These are phyloP conservation scores for Brassica incana DNA, from an alignment of 345 rosid species.

Conservation along the genomic window DNA sequence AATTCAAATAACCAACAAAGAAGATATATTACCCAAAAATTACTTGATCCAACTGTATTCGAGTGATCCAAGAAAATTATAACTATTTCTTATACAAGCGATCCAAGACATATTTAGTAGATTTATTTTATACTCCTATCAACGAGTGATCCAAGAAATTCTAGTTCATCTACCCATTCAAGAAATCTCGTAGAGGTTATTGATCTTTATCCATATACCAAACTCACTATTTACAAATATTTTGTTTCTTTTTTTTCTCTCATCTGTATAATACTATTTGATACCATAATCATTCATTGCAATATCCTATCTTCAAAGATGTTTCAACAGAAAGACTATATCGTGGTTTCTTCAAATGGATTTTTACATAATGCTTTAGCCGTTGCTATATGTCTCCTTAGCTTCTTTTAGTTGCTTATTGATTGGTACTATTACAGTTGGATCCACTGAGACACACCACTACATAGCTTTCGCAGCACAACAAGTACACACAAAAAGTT, in stretches of 20 bases:
- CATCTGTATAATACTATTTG: constrained; percentile 59
- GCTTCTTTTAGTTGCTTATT: constrained; percentile 6
- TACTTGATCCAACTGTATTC: background rate
- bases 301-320: background rate
- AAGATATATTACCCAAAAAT: background rate
- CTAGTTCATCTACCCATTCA: background rate
- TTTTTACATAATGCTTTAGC: background rate
- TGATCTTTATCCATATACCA: constrained; percentile 67
- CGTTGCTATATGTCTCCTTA: background rate
- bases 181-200: constrained; percentile 63
- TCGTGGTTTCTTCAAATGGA: background rate
- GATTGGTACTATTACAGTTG: constrained; percentile 3
- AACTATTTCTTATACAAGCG: background rate
- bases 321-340: background rate
- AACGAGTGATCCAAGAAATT: constrained; percentile 29
- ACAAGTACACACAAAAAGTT: constrained; percentile 31
- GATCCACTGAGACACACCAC: constrained; percentile 31
- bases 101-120: constrained; percentile 10
- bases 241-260: constrained; percentile 46
- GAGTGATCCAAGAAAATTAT: constrained; percentile 35
- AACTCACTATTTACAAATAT: constrained; percentile 50
- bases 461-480: constrained; percentile 37
- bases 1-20: background rate
- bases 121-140: background rate
- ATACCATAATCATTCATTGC: constrained; percentile 42